Percentiles rank a stretch among this genome's conserved stretches.
Conservation (phyloP, 2,329 filamentous ascomycete species). For the Xylariaceae sp. region DNA sequence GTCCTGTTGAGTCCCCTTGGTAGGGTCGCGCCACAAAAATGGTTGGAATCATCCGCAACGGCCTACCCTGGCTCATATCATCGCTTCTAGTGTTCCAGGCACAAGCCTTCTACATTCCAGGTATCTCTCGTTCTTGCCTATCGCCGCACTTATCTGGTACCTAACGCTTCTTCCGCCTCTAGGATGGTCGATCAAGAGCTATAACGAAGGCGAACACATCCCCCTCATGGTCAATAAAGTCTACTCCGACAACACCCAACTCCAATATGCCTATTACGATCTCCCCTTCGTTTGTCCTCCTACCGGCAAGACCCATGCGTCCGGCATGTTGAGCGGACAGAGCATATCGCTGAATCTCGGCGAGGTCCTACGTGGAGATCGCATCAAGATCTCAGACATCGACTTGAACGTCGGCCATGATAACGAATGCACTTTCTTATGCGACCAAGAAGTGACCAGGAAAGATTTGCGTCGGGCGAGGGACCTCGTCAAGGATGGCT, state of each 20-base stretch:
- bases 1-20: too few species aligned
- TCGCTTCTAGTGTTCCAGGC: constrained; percentile 44
- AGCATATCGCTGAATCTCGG: constrained; percentile 79
- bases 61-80: constrained; percentile 44
- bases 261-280: constrained; percentile 90
- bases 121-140: too few species aligned
- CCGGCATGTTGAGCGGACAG: constrained; percentile 68
- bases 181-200: constrained; percentile 81
- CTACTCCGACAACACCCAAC: constrained; percentile 81
- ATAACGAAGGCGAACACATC: constrained; percentile 70
- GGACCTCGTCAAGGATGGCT: constrained; percentile 71
- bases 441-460: constrained; percentile 62
- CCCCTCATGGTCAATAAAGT: constrained; percentile 90
- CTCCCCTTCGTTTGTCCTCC: constrained; percentile 84
- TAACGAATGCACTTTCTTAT: constrained; percentile 67
- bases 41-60: constrained; percentile 20
- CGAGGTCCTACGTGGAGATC: constrained; percentile 81
- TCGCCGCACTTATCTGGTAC: too few species aligned
- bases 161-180: too few species aligned
- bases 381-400: constrained; percentile 81
- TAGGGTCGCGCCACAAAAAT: constrained; percentile 24
- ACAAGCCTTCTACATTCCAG: constrained; percentile 80
- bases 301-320: constrained; percentile 62
- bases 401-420: constrained; percentile 75
- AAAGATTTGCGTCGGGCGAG: constrained; percentile 63